Conservation (phyloP, 1,139 yeast species). For the Pichia sp. region DNA sequence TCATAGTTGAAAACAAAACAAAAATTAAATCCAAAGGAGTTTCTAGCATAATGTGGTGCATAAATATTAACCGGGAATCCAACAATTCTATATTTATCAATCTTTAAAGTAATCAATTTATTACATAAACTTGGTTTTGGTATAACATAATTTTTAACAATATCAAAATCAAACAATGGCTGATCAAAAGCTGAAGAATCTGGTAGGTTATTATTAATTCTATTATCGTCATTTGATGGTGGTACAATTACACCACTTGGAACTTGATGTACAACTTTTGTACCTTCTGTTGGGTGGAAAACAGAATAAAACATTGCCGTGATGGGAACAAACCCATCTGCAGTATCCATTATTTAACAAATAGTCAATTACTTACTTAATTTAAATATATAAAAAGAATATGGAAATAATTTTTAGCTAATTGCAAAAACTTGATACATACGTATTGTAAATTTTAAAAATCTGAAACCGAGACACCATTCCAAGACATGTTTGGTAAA, state of each 20-base stretch:
- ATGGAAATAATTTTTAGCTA: background rate
- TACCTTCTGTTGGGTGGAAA: slow-evolving; percentile 93
- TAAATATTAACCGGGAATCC: slow-evolving; percentile 90
- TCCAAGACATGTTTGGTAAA: slow-evolving; percentile 15
- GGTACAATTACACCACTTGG: slow-evolving; percentile 58
- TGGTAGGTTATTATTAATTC: slow-evolving; percentile 13
- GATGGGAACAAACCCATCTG: slow-evolving; percentile 70
- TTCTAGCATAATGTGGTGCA: slow-evolving; percentile 72
- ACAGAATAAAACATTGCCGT: slow-evolving; percentile 83
- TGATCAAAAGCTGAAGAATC: slow-evolving; percentile 33
- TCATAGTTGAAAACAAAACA: slow-evolving; percentile 85
- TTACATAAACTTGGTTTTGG: slow-evolving; percentile 93
- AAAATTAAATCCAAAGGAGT: slow-evolving; percentile 87
- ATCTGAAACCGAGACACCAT: slow-evolving; percentile 7
- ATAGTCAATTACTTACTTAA: background rate
- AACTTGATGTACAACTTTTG: slow-evolving; percentile 88
- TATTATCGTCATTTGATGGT: slow-evolving; percentile 24
- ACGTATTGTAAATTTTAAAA: background rate
- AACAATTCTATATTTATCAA: slow-evolving; percentile 62
- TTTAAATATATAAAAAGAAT: background rate
- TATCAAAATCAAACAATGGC: slow-evolving; percentile 70
- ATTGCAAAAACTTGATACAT: background rate
- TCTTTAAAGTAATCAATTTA: slow-evolving; percentile 65
- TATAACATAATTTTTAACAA: slow-evolving; percentile 81
- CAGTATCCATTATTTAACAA: slow-evolving; percentile 16